Conservation (phyloP, 257 asterid genomes). For the Penstemon barbatus region DNA sequence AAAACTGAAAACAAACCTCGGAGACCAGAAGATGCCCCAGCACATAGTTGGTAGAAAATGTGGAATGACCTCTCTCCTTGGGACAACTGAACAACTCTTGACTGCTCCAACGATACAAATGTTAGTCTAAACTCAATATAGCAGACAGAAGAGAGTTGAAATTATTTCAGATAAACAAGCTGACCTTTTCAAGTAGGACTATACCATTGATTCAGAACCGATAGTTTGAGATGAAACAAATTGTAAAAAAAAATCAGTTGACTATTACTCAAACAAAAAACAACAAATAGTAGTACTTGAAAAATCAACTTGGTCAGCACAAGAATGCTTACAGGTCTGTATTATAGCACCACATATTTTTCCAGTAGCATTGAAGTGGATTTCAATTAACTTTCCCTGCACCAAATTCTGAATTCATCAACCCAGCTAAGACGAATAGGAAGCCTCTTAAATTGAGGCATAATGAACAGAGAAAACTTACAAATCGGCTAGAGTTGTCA, state of each 20-base stretch:
- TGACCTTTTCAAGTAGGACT: constrained; percentile 95
- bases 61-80: constrained; percentile 91
- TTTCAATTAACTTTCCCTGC: constrained; percentile 87
- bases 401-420: constrained; percentile 27
- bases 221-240: constrained; percentile 41
- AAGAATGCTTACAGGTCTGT: constrained; percentile 74
- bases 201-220: constrained; percentile 38
- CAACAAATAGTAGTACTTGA: constrained; percentile 6
- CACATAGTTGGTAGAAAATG: constrained; percentile 93
- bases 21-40: constrained; percentile 83
- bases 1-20: constrained; percentile 57
- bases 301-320: constrained; percentile 30
- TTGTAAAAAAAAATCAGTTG: constrained; percentile 42
- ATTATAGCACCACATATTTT: constrained; percentile 82
- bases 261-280: constrained; percentile 15
- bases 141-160: constrained; percentile 20
- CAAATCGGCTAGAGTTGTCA: constrained; percentile 91
- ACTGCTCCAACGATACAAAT: constrained; percentile 56
- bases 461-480: constrained; percentile 45
- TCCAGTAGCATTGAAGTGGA: constrained; percentile 75
- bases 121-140: constrained; percentile 20
- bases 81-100: constrained; percentile 85
- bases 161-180: constrained; percentile 29
- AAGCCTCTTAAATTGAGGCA: constrained; percentile 18
- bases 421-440: constrained; percentile 22